These are phyloP conservation scores for Primulina tabacum DNA, from an alignment of 257 asterid species.

Conservation along the genomic window DNA sequence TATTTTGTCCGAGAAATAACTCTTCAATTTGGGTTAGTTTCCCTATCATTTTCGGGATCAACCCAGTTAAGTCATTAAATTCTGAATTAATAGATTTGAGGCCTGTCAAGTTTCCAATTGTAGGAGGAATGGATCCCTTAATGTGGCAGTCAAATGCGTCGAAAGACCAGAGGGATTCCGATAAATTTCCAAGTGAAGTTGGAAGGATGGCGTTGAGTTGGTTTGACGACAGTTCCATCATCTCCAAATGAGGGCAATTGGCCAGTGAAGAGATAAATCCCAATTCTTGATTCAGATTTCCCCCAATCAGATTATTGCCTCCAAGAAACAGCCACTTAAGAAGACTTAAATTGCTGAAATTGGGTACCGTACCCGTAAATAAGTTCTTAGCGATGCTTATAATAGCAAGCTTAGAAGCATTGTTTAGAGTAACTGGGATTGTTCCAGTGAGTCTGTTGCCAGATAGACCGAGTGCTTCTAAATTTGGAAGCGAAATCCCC, in stretches of 20 bases:
- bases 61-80: slow-evolving; percentile 22
- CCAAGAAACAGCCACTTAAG: neutral
- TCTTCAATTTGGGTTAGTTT: slow-evolving; percentile 12
- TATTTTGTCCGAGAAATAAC: slow-evolving; percentile 21
- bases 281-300: neutral
- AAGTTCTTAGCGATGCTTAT: too few species aligned
- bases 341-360: too few species aligned
- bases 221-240: slow-evolving; percentile 11
- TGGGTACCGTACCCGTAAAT: too few species aligned
- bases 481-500: too few species aligned
- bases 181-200: slow-evolving; percentile 28
- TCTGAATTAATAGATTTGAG: slow-evolving; percentile 7
- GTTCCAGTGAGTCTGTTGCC: too few species aligned
- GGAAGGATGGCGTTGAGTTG: slow-evolving; percentile 29
- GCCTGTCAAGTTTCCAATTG: slow-evolving; percentile 30
- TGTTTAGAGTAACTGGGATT: too few species aligned
- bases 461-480: too few species aligned
- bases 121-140: slow-evolving; percentile 27
- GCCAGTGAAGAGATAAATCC: slow-evolving; percentile 20
- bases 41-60: slow-evolving; percentile 25
- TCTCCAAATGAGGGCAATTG: slow-evolving; percentile 24
- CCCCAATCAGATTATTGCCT: slow-evolving; percentile 26
- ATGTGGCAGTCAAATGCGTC: slow-evolving; percentile 1
- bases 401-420: too few species aligned
- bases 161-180: slow-evolving; percentile 1